Conservation (phyloP, 768 basidiomycete species). For the Lepiota brunneoincarnata region DNA sequence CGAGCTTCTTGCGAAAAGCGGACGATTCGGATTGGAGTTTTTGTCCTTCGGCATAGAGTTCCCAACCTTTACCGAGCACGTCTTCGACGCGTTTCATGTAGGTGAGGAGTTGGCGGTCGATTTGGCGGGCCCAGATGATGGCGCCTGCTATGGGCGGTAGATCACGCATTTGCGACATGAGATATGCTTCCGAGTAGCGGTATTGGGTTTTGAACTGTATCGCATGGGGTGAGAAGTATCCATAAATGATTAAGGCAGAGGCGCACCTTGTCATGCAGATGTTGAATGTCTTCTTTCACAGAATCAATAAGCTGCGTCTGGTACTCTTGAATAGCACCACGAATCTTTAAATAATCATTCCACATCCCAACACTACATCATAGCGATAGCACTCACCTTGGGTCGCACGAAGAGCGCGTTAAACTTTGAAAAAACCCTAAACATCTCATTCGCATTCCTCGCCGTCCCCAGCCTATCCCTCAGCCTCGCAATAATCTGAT, state of each 20-base stretch:
- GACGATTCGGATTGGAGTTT: conserved; percentile 90
- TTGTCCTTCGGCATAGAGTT: conserved; percentile 98
- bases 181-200: conserved; percentile 91
- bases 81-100: conserved; percentile 99
- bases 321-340: conserved; percentile 98
- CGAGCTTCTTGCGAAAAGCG: conserved; percentile 94
- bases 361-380: neutral
- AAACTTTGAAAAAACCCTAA: conserved; percentile 97
- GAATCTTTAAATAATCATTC: conserved; percentile 52
- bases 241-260: neutral
- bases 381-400: conserved; percentile 9
- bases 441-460: conserved; percentile 98
- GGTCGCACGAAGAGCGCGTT: conserved; percentile 60
- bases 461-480: conserved; percentile 93
- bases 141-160: conserved; percentile 97
- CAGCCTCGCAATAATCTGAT: conserved; percentile 94
- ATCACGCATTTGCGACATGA: conserved; percentile 99
- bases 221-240: too few relatives aligned
- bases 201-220: conserved; percentile 96
- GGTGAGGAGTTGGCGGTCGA: conserved; percentile 90
- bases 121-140: conserved; percentile 99
- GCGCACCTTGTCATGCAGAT: conserved; percentile 83
- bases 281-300: conserved; percentile 97
- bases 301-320: conserved; percentile 98
- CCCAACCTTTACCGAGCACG: conserved; percentile 97